phyloP scores from a whole-genome alignment of 352 stramenopile species.

The Phytopythium mirpurense region DNA sequence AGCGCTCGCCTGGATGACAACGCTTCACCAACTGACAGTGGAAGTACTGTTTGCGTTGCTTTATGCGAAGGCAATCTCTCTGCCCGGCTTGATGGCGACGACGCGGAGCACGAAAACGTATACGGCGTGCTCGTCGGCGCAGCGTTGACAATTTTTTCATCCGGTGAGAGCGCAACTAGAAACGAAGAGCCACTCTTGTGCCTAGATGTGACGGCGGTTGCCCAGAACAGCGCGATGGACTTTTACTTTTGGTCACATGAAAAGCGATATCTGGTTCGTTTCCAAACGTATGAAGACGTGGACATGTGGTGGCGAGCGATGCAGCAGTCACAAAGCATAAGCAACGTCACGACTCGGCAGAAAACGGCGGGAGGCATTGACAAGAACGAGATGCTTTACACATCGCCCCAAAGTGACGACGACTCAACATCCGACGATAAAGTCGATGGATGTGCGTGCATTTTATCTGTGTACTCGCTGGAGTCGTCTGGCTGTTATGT shows the following conservation, averaged over 20 bases:
- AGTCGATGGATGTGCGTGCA: conserved; percentile 51
- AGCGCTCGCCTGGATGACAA: not conserved
- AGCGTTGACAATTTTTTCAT: conserved; percentile 52
- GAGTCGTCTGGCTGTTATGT: conserved; percentile 59
- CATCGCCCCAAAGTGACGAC: conserved; percentile 9
- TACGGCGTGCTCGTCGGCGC: conserved; percentile 67
- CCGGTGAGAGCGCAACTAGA: conserved; percentile 21
- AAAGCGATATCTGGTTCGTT: conserved; percentile 29
- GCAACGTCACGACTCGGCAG: conserved; percentile 18
- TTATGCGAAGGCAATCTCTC: conserved; percentile 56
- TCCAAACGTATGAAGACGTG: conserved; percentile 15
- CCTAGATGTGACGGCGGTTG: conserved; percentile 41
- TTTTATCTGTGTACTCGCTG: conserved; percentile 70
- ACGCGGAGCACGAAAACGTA: conserved; percentile 20
- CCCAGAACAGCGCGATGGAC: conserved; percentile 19
- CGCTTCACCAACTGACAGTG: not conserved
- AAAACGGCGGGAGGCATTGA: conserved; percentile 13
- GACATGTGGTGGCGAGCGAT: conserved; percentile 64
- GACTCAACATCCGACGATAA: not conserved
- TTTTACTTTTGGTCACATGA: conserved; percentile 52
- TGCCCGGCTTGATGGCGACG: conserved; percentile 33
- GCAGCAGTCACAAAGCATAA: conserved; percentile 41
- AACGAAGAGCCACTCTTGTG: conserved; percentile 27
- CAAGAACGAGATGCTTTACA: conserved; percentile 24
- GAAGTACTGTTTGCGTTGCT: conserved; percentile 24